Conservation (phyloP, 179 eudicot genomes). For the Vitellaria paradoxa region DNA sequence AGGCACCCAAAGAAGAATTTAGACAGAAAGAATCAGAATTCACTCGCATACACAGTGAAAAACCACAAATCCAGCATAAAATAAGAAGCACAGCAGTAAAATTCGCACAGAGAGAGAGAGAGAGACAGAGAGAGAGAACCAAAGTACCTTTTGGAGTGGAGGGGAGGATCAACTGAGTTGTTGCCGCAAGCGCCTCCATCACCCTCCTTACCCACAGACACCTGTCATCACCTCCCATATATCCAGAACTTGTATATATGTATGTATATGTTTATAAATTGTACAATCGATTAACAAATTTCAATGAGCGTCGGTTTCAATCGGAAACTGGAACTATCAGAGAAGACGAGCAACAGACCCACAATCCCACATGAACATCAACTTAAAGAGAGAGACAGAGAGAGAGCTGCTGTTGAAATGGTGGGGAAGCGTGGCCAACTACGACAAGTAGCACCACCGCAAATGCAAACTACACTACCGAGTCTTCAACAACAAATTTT, state of each 20-base stretch:
- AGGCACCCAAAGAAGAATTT: conserved; percentile 9
- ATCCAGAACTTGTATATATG: neutral
- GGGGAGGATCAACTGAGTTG: conserved; percentile 11
- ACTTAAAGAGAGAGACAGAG: conserved; percentile 4
- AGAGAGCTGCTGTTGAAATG: neutral
- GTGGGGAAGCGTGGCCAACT: neutral
- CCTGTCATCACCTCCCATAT: conserved; percentile 22
- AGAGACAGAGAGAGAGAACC: neutral
- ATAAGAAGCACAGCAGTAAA: neutral
- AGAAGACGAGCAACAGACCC: conserved; percentile 1
- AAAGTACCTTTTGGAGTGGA: conserved; percentile 20
- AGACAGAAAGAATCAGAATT: neutral
- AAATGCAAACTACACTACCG: neutral
- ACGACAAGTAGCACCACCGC: neutral
- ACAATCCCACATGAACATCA: conserved; percentile 2
- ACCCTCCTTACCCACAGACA: conserved; percentile 14
- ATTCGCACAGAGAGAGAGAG: neutral
- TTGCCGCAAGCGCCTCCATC: conserved; percentile 12
- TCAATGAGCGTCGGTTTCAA: neutral
- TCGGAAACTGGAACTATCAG: neutral
- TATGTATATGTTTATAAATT: neutral
- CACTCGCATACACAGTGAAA: neutral
- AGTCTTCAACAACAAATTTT: neutral
- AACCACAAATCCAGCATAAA: neutral
- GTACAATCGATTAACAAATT: neutral